These are phyloP conservation scores for Pseudozyma sp. DNA, from an alignment of 1,284 basidiomycete species.

Conservation along the genomic window DNA sequence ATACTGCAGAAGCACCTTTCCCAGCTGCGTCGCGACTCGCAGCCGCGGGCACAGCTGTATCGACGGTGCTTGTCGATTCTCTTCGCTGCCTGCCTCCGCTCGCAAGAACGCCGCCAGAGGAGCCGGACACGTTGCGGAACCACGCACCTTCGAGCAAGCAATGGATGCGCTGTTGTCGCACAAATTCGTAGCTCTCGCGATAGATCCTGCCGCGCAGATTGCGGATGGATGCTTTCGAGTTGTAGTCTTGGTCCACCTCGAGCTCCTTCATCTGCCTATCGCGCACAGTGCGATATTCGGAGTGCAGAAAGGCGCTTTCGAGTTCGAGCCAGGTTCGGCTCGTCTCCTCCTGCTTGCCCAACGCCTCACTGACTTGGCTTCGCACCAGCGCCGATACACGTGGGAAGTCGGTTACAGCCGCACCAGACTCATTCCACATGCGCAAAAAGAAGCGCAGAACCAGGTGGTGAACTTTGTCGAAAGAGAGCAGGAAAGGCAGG, in stretches of 20 bases:
- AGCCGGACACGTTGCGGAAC: constrained; percentile 76
- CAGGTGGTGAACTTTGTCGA: constrained; percentile 80
- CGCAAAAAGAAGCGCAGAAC: constrained; percentile 89
- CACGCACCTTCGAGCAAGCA: constrained; percentile 89
- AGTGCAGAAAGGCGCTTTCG: constrained; percentile 84
- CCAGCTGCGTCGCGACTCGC: constrained; percentile 6
- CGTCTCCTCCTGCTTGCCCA: constrained; percentile 78
- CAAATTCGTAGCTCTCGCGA: constrained; percentile 91
- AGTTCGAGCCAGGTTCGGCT: constrained; percentile 80
- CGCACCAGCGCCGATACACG: constrained; percentile 84
- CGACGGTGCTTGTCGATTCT: constrained; percentile 36
- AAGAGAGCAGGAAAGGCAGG: constrained; percentile 89
- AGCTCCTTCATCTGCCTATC: constrained; percentile 94
- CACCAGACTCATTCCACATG: constrained; percentile 94
- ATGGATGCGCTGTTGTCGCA: constrained; percentile 87
- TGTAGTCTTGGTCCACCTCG: constrained; percentile 85
- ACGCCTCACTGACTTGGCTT: constrained; percentile 75
- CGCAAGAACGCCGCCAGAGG: background rate
- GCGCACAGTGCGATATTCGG: constrained; percentile 86
- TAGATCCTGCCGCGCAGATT: constrained; percentile 87
- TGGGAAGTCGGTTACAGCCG: constrained; percentile 76
- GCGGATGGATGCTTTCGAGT: constrained; percentile 54
- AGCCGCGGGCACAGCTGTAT: constrained; percentile 16
- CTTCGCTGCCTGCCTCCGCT: constrained; percentile 14
- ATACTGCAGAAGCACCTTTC: constrained; percentile 3